Evolutionary conservation across 331 rosid genomes (phyloP).

Genomic region (Prunus yedoensis): DNA sequence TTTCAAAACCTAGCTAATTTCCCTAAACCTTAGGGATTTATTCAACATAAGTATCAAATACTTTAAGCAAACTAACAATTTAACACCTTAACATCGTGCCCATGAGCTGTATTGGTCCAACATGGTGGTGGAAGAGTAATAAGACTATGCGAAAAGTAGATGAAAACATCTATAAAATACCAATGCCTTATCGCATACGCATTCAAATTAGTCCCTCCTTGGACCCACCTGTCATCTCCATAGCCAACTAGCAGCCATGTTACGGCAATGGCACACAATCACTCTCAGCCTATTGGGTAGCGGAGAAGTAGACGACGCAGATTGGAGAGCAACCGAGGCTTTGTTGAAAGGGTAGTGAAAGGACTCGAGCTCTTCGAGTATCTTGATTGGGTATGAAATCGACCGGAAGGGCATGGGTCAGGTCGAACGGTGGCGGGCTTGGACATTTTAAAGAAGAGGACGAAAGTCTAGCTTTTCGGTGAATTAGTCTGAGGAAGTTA

Average conservation of each 20-base stretch:
- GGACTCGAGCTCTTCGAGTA: neutral
- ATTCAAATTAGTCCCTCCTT: slow-evolving; percentile 72
- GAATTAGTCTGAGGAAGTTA: no score
- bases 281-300: slow-evolving; percentile 66
- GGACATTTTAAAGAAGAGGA: no score
- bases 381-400: no score
- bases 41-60: no score
- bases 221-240: slow-evolving; percentile 77
- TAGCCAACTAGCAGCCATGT: slow-evolving; percentile 73
- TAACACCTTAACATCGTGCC: slow-evolving; percentile 82
- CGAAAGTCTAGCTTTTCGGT: no score
- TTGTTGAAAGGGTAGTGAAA: slow-evolving; percentile 86
- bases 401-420: no score
- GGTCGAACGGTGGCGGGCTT: no score
- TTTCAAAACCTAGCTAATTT: no score
- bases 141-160: slow-evolving; percentile 73
- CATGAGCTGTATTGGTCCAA: slow-evolving; percentile 80
- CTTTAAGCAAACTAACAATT: no score
- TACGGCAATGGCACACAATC: slow-evolving; percentile 66
- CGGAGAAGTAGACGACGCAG: slow-evolving; percentile 18
- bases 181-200: slow-evolving; percentile 90
- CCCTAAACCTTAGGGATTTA: no score
- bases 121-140: slow-evolving; percentile 90
- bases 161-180: slow-evolving; percentile 84
- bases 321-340: slow-evolving; percentile 48